Evolutionary conservation across 148 eudicot genomes (phyloP).

Genomic region (Rheum nobile): DNA sequence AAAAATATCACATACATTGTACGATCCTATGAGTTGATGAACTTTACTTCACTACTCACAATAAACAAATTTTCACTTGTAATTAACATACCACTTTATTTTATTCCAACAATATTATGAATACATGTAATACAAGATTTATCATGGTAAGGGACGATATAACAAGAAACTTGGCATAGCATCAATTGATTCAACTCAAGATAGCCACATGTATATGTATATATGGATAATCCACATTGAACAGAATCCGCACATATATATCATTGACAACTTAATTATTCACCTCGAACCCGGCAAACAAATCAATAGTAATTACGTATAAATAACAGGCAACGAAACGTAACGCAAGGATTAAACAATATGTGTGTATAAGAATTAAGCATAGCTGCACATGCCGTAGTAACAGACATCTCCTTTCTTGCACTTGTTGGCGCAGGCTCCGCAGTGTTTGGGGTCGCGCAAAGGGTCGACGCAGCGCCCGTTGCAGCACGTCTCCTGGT

Average conservation of each 20-base stretch:
- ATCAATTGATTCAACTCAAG: too few species aligned
- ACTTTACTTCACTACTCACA: too few species aligned
- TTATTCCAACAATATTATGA: too few species aligned
- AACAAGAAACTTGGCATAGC: too few species aligned
- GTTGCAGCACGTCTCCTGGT: constrained; percentile 41
- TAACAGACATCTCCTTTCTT: constrained; percentile 28
- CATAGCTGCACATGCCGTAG: constrained; percentile 62
- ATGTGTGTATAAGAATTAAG: too few species aligned
- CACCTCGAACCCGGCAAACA: background rate
- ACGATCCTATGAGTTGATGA: too few species aligned
- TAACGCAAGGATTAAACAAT: background rate
- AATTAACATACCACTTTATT: too few species aligned
- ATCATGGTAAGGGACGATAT: too few species aligned
- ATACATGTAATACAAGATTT: too few species aligned
- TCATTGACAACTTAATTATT: background rate
- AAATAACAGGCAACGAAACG: background rate
- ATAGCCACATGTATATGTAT: too few species aligned
- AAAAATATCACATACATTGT: too few species aligned
- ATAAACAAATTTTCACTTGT: too few species aligned
- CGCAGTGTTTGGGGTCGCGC: constrained; percentile 40
- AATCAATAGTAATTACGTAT: background rate
- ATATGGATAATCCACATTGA: background rate
- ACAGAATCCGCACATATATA: background rate
- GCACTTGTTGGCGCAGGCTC: constrained; percentile 47
- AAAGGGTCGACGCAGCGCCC: constrained; percentile 37